Evolutionary conservation across 2,329 filamentous ascomycete species (phyloP).

Genomic region (Fusarium sp.): DNA sequence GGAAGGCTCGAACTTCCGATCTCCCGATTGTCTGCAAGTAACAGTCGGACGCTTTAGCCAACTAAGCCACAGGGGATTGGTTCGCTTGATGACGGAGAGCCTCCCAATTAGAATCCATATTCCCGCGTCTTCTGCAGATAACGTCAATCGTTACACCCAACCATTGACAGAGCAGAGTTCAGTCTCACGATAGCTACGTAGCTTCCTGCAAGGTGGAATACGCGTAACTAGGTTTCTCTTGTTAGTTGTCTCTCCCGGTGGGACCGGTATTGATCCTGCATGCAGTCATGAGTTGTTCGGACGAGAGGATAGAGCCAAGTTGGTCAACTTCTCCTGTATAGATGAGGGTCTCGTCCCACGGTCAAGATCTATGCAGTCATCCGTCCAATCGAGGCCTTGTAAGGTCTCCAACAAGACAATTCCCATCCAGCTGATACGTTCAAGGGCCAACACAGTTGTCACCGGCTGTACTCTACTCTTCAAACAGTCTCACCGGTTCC

Average conservation of each 20-base stretch:
- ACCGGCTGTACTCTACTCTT: background rate
- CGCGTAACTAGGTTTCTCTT: background rate
- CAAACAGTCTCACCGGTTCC: background rate
- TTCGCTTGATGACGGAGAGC: background rate
- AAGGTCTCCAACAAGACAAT: background rate
- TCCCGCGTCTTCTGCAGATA: background rate
- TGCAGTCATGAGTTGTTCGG: background rate
- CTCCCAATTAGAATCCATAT: background rate
- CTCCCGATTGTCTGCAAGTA: constrained; percentile 44
- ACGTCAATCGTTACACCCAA: background rate
- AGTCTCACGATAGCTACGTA: background rate
- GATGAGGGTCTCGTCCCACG: background rate
- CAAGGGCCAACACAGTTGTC: background rate
- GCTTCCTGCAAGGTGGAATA: background rate
- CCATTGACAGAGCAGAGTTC: background rate
- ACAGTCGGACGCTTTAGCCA: constrained; percentile 43
- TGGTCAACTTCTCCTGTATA: background rate
- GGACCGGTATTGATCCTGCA: background rate
- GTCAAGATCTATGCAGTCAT: background rate
- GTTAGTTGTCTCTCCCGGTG: background rate
- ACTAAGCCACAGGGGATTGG: constrained; percentile 41
- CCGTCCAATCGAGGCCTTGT: background rate
- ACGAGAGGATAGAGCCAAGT: background rate
- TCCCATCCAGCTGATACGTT: background rate
- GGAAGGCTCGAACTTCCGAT: constrained; percentile 47